Evolutionary conservation across 1,139 yeast genomes (phyloP).

Genomic region (Taiozyma sp.): DNA sequence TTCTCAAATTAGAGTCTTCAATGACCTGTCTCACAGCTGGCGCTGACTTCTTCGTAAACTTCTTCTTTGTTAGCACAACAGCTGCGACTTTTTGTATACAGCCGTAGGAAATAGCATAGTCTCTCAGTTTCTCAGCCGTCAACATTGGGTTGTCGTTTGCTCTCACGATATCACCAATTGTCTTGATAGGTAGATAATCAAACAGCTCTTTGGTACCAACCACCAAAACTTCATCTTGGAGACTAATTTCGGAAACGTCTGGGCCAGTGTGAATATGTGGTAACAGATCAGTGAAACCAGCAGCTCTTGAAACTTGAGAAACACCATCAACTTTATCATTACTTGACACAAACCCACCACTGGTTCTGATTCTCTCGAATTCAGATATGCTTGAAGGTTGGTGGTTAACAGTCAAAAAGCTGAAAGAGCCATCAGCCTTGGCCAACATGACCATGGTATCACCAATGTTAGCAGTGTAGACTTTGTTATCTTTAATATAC

Average conservation of each 20-base stretch:
- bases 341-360: constrained; percentile 88
- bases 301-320: constrained; percentile 82
- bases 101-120: constrained; percentile 92
- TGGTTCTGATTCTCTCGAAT: constrained; percentile 80
- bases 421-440: constrained; percentile 75
- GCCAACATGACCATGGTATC: constrained; percentile 83
- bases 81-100: constrained; percentile 81
- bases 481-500: constrained; percentile 63
- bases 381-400: constrained; percentile 80
- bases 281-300: constrained; percentile 80
- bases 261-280: constrained; percentile 94
- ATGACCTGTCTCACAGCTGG: constrained; percentile 35
- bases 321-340: constrained; percentile 85
- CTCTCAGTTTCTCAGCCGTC: constrained; percentile 92
- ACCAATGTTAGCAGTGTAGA: constrained; percentile 88
- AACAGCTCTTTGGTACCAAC: constrained; percentile 82
- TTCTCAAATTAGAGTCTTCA: constrained; percentile 79
- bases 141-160: constrained; percentile 80
- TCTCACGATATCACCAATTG: constrained; percentile 88
- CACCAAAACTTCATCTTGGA: constrained; percentile 81
- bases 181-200: constrained; percentile 78
- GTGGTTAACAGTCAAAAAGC: constrained; percentile 70
- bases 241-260: constrained; percentile 56
- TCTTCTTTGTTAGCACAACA: constrained; percentile 66
- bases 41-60: constrained; percentile 41